Evolutionary conservation across 768 basidiomycete genomes (phyloP).

Genomic region (Trametes elegans): DNA sequence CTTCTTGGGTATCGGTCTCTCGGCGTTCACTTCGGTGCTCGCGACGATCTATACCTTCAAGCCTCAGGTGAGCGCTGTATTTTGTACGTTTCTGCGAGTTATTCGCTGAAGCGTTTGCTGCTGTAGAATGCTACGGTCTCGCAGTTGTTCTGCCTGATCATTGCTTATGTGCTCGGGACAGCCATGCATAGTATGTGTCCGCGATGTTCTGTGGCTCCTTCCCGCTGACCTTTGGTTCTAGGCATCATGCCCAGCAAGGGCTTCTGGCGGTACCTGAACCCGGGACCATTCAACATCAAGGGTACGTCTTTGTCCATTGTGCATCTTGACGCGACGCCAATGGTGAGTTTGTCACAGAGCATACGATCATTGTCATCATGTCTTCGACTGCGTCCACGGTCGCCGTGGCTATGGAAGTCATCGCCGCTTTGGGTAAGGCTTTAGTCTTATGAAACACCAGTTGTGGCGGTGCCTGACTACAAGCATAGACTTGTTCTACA

Average conservation of each 20-base stretch:
- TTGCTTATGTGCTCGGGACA: conserved; percentile 52
- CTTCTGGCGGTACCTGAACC: conserved; percentile 56
- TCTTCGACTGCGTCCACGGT: conserved; percentile 57
- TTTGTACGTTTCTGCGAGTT: not conserved
- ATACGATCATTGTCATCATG: conserved; percentile 62
- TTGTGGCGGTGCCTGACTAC: not conserved
- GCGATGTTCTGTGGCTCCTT: not conserved
- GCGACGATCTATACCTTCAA: conserved; percentile 38
- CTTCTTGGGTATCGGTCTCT: conserved; percentile 48
- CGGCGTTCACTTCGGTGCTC: conserved; percentile 44
- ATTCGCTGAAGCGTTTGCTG: not conserved
- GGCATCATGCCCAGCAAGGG: conserved; percentile 44
- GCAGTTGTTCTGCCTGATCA: conserved; percentile 54
- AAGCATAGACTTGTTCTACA: conserved; percentile 48
- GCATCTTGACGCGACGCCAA: no score
- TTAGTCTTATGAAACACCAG: not conserved
- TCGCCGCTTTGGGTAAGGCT: conserved; percentile 51
- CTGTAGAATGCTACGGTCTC: conserved; percentile 49
- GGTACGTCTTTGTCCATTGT: conserved; percentile 31
- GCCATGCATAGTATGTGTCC: conserved; percentile 45
- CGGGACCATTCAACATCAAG: conserved; percentile 61
- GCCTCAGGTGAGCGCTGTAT: conserved; percentile 27
- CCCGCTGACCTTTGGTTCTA: conserved; percentile 22
- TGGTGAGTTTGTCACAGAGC: conserved; percentile 39
- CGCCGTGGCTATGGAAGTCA: conserved; percentile 56